phyloP scores from a whole-genome alignment of 2,329 filamentous ascomycete species.

The Nigrospora osmanthi region DNA sequence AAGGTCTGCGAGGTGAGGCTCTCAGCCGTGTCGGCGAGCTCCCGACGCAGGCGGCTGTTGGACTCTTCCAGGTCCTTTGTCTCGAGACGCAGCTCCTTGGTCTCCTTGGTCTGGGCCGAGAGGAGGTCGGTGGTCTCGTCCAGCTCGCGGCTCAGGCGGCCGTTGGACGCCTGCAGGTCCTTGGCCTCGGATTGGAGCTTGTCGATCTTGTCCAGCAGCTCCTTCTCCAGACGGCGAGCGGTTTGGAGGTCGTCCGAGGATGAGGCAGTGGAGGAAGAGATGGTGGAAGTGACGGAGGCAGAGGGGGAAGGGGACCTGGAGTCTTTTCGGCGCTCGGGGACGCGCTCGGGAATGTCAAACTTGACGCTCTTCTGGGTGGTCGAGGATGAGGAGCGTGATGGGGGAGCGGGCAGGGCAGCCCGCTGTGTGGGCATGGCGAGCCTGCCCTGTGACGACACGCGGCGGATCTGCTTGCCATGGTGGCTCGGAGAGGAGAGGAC shows the following conservation, averaged over 20 bases:
- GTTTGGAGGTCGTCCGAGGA: conserved; percentile 17
- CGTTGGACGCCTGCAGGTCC: conserved; percentile 19
- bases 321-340: background rate
- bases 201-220: conserved; percentile 24
- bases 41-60: conserved; percentile 19
- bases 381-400: background rate
- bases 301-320: background rate
- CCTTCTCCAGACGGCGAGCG: conserved; percentile 16
- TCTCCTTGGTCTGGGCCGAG: conserved; percentile 16
- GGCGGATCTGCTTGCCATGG: conserved; percentile 20
- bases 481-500: conserved; percentile 6
- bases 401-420: conserved; percentile 3
- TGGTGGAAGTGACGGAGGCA: background rate
- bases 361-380: background rate
- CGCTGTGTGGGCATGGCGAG: conserved; percentile 21
- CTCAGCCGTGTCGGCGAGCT: conserved; percentile 20
- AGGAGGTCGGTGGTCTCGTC: conserved; percentile 20
- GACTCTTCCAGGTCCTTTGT: conserved; percentile 17
- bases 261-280: background rate
- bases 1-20: conserved; percentile 16
- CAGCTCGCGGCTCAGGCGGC: conserved; percentile 20
- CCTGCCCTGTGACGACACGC: conserved; percentile 16
- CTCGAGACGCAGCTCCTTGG: conserved; percentile 11
- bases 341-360: background rate
- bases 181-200: conserved; percentile 24